These are phyloP conservation scores for Mycosphaerella sp. DNA, from an alignment of 2,329 filamentous ascomycete species.

Conservation along the genomic window DNA sequence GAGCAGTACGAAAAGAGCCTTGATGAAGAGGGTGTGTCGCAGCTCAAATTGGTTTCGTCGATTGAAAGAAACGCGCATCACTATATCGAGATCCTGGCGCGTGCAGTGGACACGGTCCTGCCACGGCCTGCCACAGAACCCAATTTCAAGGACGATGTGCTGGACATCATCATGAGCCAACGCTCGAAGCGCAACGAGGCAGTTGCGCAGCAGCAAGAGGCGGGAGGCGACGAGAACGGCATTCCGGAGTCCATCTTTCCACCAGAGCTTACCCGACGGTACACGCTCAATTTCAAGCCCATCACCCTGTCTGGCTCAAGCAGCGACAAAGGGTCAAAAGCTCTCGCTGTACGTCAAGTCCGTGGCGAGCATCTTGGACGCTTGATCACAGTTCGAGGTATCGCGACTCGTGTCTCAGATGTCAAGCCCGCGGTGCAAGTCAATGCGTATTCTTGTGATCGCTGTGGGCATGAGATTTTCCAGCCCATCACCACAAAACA, in stretches of 20 bases:
- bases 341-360: conserved; percentile 86
- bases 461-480: conserved; percentile 95
- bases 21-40: conserved; percentile 48
- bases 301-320: conserved; percentile 64
- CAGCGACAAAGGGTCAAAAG: conserved; percentile 52
- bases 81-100: conserved; percentile 86
- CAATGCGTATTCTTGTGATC: conserved; percentile 95
- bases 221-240: conserved; percentile 44
- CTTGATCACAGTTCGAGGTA: conserved; percentile 89
- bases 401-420: conserved; percentile 90
- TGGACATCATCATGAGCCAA: conserved; percentile 94
- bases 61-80: conserved; percentile 90
- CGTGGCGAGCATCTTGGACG: conserved; percentile 87
- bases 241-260: conserved; percentile 75
- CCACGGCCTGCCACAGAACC: conserved; percentile 71
- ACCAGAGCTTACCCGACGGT: conserved; percentile 82
- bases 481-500: conserved; percentile 89
- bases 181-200: conserved; percentile 79
- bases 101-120: conserved; percentile 81
- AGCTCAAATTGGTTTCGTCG: conserved; percentile 66
- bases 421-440: conserved; percentile 98
- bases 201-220: conserved; percentile 45
- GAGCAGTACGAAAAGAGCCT: conserved; percentile 70
- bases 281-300: conserved; percentile 95
- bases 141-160: conserved; percentile 94